phyloP scores from a whole-genome alignment of 2,329 filamentous ascomycete genomes.

The Scytalidium sp. region DNA sequence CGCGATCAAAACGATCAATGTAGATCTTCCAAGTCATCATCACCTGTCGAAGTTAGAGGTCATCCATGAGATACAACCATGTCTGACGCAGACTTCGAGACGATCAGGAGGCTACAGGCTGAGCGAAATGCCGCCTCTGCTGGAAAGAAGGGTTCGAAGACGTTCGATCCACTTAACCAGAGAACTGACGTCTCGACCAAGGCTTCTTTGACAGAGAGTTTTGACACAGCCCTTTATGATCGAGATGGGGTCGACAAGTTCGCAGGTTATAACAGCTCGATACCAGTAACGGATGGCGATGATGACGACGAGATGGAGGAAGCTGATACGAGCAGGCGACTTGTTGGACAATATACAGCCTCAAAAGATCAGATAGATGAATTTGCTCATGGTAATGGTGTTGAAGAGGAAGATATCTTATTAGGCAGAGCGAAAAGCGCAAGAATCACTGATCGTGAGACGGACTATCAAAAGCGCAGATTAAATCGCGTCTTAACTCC shows the following conservation, averaged over 20 bases:
- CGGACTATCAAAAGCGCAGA: conserved; percentile 94
- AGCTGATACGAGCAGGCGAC: conserved; percentile 67
- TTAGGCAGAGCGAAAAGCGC: conserved; percentile 83
- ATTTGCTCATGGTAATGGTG: conserved; percentile 78
- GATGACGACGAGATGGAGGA: conserved; percentile 78
- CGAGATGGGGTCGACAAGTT: conserved; percentile 75
- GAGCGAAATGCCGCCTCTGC: conserved; percentile 83
- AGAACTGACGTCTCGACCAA: conserved; percentile 83
- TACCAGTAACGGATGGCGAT: conserved; percentile 75
- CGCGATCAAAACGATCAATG: neutral
- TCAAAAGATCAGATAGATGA: conserved; percentile 91
- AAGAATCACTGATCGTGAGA: conserved; percentile 88
- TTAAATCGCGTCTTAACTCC: conserved; percentile 87
- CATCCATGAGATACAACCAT: conserved; percentile 33
- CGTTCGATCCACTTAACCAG: conserved; percentile 76
- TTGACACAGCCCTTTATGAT: conserved; percentile 87
- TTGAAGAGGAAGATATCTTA: conserved; percentile 89
- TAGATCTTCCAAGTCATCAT: neutral
- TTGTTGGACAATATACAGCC: conserved; percentile 95
- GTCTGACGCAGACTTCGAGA: conserved; percentile 82
- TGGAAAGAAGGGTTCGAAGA: conserved; percentile 77
- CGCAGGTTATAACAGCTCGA: conserved; percentile 86
- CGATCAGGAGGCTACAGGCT: conserved; percentile 82
- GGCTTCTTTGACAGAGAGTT: conserved; percentile 84
- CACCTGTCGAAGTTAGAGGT: neutral